A percentile compares a stretch with the other conserved stretches of the same genome.
Conservation (phyloP, 305 asterid species). For the Caryopteris hybrid region DNA sequence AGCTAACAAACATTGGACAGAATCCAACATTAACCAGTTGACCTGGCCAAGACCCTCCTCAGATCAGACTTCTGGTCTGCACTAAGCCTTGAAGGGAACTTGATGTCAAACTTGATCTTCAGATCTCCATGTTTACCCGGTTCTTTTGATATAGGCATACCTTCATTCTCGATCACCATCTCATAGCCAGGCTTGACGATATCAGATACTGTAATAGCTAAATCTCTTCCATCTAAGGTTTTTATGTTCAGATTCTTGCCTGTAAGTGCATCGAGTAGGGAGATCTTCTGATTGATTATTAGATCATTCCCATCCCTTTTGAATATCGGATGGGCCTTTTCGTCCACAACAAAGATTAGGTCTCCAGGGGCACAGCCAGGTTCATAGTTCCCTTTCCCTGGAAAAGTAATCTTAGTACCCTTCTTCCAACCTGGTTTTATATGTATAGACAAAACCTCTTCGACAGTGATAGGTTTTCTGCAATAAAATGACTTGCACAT, state of each 20-base stretch:
- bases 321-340: conserved; percentile 69
- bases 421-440: conserved; percentile 97
- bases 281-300: conserved; percentile 49
- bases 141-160: conserved; percentile 93
- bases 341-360: conserved; percentile 77
- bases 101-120: conserved; percentile 82
- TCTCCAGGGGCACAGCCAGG: conserved; percentile 76
- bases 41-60: conserved; percentile 73
- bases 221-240: conserved; percentile 67
- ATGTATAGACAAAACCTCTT: conserved; percentile 71
- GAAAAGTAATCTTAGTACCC: conserved; percentile 90
- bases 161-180: conserved; percentile 62
- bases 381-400: conserved; percentile 83
- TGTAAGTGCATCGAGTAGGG: conserved; percentile 88
- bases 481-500: conserved; percentile 14
- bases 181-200: conserved; percentile 81
- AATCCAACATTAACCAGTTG: conserved; percentile 26
- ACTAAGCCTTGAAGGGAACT: conserved; percentile 77
- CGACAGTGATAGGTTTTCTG: conserved; percentile 77
- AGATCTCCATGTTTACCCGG: conserved; percentile 72
- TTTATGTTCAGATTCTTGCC: conserved; percentile 66
- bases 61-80: conserved; percentile 77
- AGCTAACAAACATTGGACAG: neutral
- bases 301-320: conserved; percentile 89
- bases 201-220: conserved; percentile 51